Evolutionary conservation across 768 basidiomycete species (phyloP).

Genomic region (Phlebiopsis gigantea): DNA sequence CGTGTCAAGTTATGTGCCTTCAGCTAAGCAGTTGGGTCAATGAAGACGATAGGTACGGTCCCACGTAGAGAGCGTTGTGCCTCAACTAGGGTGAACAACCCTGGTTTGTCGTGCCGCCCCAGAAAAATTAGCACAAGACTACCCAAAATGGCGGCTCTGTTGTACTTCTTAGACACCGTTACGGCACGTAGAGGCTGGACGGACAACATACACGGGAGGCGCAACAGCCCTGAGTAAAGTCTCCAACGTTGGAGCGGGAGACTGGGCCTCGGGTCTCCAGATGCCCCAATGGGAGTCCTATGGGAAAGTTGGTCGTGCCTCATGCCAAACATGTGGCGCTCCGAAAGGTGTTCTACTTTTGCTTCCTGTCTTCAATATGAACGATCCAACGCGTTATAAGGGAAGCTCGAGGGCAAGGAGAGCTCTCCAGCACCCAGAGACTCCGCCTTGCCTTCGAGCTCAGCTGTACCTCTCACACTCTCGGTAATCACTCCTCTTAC

Average conservation of each 20-base stretch:
- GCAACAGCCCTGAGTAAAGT: not conserved
- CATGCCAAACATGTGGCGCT: constrained; percentile 6
- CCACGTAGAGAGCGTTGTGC: too few species aligned
- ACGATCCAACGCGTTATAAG: not conserved
- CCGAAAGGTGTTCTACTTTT: not conserved
- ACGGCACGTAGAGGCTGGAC: not conserved
- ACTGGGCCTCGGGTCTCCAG: not conserved
- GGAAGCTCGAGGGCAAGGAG: constrained; percentile 2
- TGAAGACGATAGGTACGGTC: too few species aligned
- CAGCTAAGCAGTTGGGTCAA: too few species aligned
- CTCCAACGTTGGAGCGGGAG: not conserved
- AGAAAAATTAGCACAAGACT: too few species aligned
- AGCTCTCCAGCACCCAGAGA: constrained; percentile 8
- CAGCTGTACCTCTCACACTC: constrained; percentile 1
- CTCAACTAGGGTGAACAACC: too few species aligned
- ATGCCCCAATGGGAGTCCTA: not conserved
- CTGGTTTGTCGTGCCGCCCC: too few species aligned
- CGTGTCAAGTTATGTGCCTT: too few species aligned
- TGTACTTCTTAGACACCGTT: not conserved
- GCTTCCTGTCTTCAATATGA: not conserved
- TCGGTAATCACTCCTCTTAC: constrained; percentile 4
- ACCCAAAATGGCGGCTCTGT: too few species aligned
- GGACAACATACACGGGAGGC: not conserved
- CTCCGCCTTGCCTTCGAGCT: constrained; percentile 11
- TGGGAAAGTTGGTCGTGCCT: not conserved